Percentiles rank a stretch among this genome's conserved stretches.
Conservation (phyloP, 2,329 filamentous ascomycete species). For the Fusarium albosuccineum region DNA sequence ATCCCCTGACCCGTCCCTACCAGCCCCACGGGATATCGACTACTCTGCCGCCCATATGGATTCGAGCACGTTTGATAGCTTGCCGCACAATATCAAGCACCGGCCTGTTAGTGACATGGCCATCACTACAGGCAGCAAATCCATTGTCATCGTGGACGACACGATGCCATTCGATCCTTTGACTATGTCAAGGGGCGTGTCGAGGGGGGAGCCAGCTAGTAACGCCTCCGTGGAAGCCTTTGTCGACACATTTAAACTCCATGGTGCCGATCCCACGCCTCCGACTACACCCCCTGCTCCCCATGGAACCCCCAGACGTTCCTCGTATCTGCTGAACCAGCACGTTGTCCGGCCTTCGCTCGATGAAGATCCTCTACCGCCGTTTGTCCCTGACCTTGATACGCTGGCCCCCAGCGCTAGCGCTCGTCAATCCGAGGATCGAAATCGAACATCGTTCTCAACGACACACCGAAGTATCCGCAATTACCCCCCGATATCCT, state of each 20-base stretch:
- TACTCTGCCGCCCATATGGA: slow-evolving; percentile 61
- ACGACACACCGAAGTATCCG: slow-evolving; percentile 42
- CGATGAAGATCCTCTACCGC: slow-evolving; percentile 58
- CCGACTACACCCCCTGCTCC: slow-evolving; percentile 71
- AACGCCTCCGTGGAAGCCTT: slow-evolving; percentile 66
- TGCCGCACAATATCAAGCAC: slow-evolving; percentile 48
- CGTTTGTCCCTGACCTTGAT: slow-evolving; percentile 62
- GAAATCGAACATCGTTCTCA: slow-evolving; percentile 49
- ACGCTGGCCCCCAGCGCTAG: slow-evolving; percentile 51
- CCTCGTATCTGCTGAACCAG: slow-evolving; percentile 67
- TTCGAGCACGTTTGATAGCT: slow-evolving; percentile 53
- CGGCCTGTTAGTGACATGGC: slow-evolving; percentile 66
- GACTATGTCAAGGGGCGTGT: slow-evolving; percentile 54
- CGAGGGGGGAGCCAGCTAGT: slow-evolving; percentile 57
- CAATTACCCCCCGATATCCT: slow-evolving; percentile 48
- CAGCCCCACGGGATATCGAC: slow-evolving; percentile 51
- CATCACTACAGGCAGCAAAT: slow-evolving; percentile 86
- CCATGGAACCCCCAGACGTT: slow-evolving; percentile 63
- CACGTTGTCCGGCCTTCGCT: slow-evolving; percentile 55
- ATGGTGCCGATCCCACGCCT: slow-evolving; percentile 68
- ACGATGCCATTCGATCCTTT: slow-evolving; percentile 66
- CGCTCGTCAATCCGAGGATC: slow-evolving; percentile 50
- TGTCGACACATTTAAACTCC: slow-evolving; percentile 63
- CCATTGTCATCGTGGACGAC: slow-evolving; percentile 87
- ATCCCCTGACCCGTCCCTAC: slow-evolving; percentile 44